Evolutionary conservation across 495 filamentous ascomycete genomes (phyloP).

Genomic region (Hypoxylon intermedium): DNA sequence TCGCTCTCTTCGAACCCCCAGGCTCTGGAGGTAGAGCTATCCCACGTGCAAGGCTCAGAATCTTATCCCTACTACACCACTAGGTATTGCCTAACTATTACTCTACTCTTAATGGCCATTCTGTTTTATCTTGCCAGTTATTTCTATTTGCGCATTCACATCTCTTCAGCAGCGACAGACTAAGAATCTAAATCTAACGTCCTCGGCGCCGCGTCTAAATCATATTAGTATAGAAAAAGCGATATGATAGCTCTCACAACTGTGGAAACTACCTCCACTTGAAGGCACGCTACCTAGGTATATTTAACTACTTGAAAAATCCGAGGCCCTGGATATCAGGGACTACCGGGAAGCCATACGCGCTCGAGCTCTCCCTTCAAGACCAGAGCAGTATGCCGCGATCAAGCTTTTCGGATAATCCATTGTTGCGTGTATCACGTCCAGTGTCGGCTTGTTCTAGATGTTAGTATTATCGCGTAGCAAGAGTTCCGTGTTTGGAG

Average conservation of each 20-base stretch:
- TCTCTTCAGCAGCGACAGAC: not conserved
- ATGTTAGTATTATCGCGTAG: constrained; percentile 59
- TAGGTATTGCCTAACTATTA: not conserved
- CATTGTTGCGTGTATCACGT: constrained; percentile 84
- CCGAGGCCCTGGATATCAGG: constrained; percentile 19
- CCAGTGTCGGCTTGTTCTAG: constrained; percentile 92
- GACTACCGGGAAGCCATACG: constrained; percentile 22
- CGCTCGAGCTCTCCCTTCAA: constrained; percentile 20
- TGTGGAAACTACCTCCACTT: constrained; percentile 35
- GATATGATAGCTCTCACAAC: constrained; percentile 12
- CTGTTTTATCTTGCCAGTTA: not conserved
- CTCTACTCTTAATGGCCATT: constrained; percentile 4
- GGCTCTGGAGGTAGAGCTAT: constrained; percentile 20
- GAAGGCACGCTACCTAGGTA: constrained; percentile 22
- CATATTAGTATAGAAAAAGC: too few species aligned
- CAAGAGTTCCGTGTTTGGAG: constrained; percentile 4
- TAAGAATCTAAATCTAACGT: constrained; percentile 12
- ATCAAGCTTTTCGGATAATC: constrained; percentile 67
- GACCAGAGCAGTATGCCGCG: constrained; percentile 46
- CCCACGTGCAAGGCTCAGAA: constrained; percentile 30
- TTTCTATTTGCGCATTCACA: not conserved
- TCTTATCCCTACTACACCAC: constrained; percentile 30
- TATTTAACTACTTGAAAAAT: constrained; percentile 15
- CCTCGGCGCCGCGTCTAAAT: constrained; percentile 8
- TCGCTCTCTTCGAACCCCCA: constrained; percentile 1